Conservation (phyloP, 495 filamentous ascomycete species). For the Talaromyces stipitatus region DNA sequence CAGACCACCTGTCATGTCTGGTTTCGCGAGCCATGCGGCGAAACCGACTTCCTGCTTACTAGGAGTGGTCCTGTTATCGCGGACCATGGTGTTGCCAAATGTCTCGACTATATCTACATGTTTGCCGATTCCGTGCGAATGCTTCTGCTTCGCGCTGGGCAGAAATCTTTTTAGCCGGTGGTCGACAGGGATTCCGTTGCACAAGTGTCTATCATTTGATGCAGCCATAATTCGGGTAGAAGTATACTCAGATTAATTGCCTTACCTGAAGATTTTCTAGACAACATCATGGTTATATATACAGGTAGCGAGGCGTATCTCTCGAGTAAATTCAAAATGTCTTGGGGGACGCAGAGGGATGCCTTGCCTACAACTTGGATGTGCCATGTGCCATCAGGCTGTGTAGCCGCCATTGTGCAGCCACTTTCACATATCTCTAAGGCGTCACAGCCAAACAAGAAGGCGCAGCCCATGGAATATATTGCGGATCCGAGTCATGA, state of each 20-base stretch:
- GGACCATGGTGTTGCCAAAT: background rate
- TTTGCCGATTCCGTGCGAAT: background rate
- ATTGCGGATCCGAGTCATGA: no score
- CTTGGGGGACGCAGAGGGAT: background rate
- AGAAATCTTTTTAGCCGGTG: background rate
- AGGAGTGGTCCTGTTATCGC: background rate
- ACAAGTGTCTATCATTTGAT: background rate
- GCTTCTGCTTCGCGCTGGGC: background rate
- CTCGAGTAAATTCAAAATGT: background rate
- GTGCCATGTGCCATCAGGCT: background rate
- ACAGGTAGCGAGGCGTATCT: background rate
- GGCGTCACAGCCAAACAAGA: background rate
- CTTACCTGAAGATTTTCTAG: background rate
- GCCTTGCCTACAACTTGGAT: no score
- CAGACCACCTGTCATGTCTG: constrained; percentile 1
- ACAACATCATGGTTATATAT: background rate
- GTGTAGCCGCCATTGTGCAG: background rate
- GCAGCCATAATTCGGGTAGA: background rate
- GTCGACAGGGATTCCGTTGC: background rate
- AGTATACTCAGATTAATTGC: background rate
- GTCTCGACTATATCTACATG: background rate
- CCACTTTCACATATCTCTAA: background rate
- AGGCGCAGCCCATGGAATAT: background rate
- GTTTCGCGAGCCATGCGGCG: background rate
- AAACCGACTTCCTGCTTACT: background rate